Evolutionary conservation across 73 alveolate species (phyloP).

Genomic region (Tetrahymena malaccensis): DNA sequence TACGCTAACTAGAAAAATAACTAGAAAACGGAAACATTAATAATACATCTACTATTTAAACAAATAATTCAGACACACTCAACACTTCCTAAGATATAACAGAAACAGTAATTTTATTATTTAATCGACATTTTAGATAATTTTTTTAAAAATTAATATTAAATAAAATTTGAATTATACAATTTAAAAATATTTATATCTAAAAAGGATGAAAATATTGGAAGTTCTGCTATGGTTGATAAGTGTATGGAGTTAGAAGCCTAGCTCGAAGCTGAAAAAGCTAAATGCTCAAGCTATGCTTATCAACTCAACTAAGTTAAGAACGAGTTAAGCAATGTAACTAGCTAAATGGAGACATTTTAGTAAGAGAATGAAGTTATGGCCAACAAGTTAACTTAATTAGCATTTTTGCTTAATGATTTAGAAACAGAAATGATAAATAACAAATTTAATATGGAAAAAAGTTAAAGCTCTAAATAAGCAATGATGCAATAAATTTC

Average conservation of each 20-base stretch:
- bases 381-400: neutral
- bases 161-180: no score
- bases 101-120: neutral
- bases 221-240: neutral
- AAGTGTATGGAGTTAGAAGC: neutral
- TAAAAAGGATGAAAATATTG: neutral
- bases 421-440: neutral
- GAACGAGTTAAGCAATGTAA: neutral
- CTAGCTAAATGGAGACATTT: neutral
- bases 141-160: no score
- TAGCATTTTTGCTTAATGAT: neutral
- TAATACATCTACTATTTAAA: neutral
- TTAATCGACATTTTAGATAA: no score
- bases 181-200: neutral
- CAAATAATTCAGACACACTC: neutral
- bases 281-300: neutral
- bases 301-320: neutral
- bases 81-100: neutral
- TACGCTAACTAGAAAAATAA: neutral
- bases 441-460: neutral
- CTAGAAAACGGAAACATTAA: neutral
- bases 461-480: neutral
- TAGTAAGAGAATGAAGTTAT: neutral
- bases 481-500: neutral
- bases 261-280: neutral